phyloP scores from a whole-genome alignment of 2,329 filamentous ascomycete genomes.

The Thielaviopsis ethacetica region DNA sequence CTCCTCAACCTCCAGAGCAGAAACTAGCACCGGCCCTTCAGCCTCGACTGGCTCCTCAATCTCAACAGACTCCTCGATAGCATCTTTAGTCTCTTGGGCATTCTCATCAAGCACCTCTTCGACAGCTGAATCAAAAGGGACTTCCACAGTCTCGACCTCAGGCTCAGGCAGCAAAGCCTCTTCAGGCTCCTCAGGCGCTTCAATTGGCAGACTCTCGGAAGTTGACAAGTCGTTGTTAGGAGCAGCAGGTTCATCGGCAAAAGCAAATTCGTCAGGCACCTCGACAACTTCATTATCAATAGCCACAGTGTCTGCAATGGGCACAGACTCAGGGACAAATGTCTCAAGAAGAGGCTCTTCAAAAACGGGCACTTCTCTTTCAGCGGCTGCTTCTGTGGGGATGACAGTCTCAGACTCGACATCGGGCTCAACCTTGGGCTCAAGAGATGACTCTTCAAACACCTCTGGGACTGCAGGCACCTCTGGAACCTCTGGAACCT shows the following conservation, averaged over 20 bases:
- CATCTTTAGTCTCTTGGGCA: background rate
- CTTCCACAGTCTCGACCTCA: background rate
- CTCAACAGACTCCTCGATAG: background rate
- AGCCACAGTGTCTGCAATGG: background rate
- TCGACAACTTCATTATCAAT: background rate
- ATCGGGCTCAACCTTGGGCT: background rate
- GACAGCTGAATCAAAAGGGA: background rate
- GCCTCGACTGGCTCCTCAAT: background rate
- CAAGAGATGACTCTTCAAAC: background rate
- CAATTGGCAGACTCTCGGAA: background rate
- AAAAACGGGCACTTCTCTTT: background rate
- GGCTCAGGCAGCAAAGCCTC: background rate
- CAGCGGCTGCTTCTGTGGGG: background rate
- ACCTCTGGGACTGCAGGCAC: background rate
- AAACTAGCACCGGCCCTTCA: background rate
- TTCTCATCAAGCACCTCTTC: background rate
- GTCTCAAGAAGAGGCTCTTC: background rate
- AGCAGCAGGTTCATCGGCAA: background rate
- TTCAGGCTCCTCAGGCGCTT: background rate
- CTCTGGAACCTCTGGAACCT: background rate
- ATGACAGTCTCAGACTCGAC: background rate
- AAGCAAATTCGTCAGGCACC: background rate
- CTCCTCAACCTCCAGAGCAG: background rate
- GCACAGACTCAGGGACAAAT: background rate
- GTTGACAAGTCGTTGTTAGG: too few relatives aligned